Evolutionary conservation across 1,284 basidiomycete genomes (phyloP).

Genomic region (Rhizopogon parksii): DNA sequence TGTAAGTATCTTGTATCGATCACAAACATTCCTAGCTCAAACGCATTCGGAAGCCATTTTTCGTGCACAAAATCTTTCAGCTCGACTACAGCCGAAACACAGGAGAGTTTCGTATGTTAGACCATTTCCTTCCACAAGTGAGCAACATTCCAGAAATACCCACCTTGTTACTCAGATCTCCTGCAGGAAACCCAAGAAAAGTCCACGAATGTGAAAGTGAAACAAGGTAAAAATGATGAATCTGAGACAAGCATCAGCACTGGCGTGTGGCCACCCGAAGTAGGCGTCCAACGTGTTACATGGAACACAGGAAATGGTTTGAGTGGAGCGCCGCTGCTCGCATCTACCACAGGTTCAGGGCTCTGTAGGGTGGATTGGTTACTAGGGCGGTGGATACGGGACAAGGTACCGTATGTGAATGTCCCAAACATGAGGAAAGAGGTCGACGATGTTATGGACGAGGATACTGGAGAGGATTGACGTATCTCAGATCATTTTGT

Average conservation of each 20-base stretch:
- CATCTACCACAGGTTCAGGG: slow-evolving; percentile 75
- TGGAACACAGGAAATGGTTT: slow-evolving; percentile 80
- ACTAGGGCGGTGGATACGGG: slow-evolving; percentile 58
- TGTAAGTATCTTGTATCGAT: slow-evolving; percentile 34
- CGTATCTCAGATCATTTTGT: not conserved
- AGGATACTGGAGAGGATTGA: slow-evolving; percentile 32
- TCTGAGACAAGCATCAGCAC: slow-evolving; percentile 30
- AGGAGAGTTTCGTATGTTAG: slow-evolving; percentile 75
- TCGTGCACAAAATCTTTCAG: slow-evolving; percentile 75
- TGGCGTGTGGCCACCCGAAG: slow-evolving; percentile 70
- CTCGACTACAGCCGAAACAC: slow-evolving; percentile 76
- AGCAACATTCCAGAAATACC: slow-evolving; percentile 4
- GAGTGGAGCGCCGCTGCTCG: slow-evolving; percentile 59
- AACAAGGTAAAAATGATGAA: slow-evolving; percentile 26
- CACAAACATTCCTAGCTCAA: not conserved
- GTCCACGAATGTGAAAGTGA: slow-evolving; percentile 33
- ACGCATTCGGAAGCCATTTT: slow-evolving; percentile 50
- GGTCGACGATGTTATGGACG: slow-evolving; percentile 28
- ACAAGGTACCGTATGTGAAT: slow-evolving; percentile 54
- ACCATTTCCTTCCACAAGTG: slow-evolving; percentile 74
- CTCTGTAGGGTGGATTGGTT: slow-evolving; percentile 79
- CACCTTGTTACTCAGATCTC: not conserved
- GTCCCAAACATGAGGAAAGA: slow-evolving; percentile 37
- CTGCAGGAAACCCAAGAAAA: slow-evolving; percentile 54
- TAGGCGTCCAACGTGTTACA: slow-evolving; percentile 65